Base-by-base conservation (phyloP, 495 filamentous ascomycete genomes). In the Poronia punctata region DNA sequence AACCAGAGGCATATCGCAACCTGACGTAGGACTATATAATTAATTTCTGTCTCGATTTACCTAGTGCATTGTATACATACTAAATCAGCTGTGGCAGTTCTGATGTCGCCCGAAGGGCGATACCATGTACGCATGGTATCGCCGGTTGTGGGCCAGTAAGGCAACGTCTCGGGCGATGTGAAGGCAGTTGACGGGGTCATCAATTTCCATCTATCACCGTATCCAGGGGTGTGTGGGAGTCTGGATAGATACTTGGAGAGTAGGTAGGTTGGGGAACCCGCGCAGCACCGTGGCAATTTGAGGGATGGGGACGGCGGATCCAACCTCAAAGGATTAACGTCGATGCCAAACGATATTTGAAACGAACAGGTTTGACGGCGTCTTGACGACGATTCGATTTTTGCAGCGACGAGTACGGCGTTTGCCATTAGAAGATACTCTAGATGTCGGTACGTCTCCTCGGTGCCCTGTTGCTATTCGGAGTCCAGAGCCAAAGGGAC, bases 401-500 rank as follows among this genome's bases (percentile, higher is more conserved):
- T 40, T 45, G 22, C 3, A 30, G 41, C 21, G 27, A 44, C 19
- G 19, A 25, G 33, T 14, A n/a, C 7, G n/a, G 4, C 16, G 27
- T 18, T 16, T 35, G 29, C 36, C 18, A 35, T 34, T 22, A n/a
- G n/a, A n/a, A n/a, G n/a, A 31, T 11, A 11, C 31, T 12, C 10
- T 26, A 26, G 27, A 55, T 26, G 43, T 48, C 48, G 53, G 42
- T 46, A 31, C 35, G n/a, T 36, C 34, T 30, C 14, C 30, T 61
- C 19, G 56, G 65, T 37, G 65, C 68, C 42, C 60, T 67, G 43
- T 61, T 64, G 41, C 72, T n/a, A n/a, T n/a, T 69, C 35, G 20
- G 35, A 25, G 44, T 36, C 28, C 37, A 33, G 12, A 37, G 43
- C 33, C 54, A 58, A 32, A 49, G 31, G 19, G 54, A 58, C 11